A percentile compares a stretch with the other conserved stretches of the same genome.
phyloP scores from a whole-genome alignment of 805 yeast genomes.

The Blastobotrys muscicola region DNA sequence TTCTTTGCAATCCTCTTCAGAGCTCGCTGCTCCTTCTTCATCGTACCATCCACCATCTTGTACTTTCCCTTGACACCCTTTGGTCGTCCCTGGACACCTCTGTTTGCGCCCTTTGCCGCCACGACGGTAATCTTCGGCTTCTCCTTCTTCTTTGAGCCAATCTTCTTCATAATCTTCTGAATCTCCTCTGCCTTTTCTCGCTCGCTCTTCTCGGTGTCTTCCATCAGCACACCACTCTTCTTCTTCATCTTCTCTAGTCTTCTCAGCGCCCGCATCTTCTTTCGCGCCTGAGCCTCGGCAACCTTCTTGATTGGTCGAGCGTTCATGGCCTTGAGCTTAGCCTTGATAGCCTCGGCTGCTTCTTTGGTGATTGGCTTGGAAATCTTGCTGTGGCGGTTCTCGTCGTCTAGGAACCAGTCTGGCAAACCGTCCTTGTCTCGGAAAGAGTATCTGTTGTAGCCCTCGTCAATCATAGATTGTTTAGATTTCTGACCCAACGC shows the following conservation, averaged over 20 bases:
- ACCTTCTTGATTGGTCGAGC: slow-evolving; percentile 99
- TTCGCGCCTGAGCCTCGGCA: slow-evolving; percentile 94
- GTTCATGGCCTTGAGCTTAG: slow-evolving; percentile 69
- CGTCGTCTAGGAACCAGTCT: slow-evolving; percentile 96
- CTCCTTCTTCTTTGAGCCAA: slow-evolving; percentile 57
- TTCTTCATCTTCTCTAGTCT: slow-evolving; percentile 82
- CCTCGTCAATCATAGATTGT: slow-evolving; percentile 83
- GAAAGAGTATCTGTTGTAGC: slow-evolving; percentile 85
- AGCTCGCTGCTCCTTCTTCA: slow-evolving; percentile 97
- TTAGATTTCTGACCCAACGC: slow-evolving; percentile 83
- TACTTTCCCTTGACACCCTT: slow-evolving; percentile 94
- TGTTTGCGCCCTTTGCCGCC: slow-evolving; percentile 77
- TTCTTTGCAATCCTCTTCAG: slow-evolving; percentile 83
- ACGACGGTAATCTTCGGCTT: slow-evolving; percentile 84
- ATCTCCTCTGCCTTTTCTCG: slow-evolving; percentile 93
- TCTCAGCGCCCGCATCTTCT: slow-evolving; percentile 83
- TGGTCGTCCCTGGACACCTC: slow-evolving; percentile 89
- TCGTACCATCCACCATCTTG: slow-evolving; percentile 97
- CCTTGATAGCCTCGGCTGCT: slow-evolving; percentile 69
- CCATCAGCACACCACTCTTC: slow-evolving; percentile 87
- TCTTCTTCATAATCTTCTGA: slow-evolving; percentile 70
- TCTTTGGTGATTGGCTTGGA: slow-evolving; percentile 92
- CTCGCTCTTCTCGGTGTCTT: slow-evolving; percentile 79
- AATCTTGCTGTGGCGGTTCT: slow-evolving; percentile 70
- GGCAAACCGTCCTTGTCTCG: slow-evolving; percentile 87